phyloP scores from a whole-genome alignment of 768 basidiomycete genomes.

The Trametes coccinea region DNA sequence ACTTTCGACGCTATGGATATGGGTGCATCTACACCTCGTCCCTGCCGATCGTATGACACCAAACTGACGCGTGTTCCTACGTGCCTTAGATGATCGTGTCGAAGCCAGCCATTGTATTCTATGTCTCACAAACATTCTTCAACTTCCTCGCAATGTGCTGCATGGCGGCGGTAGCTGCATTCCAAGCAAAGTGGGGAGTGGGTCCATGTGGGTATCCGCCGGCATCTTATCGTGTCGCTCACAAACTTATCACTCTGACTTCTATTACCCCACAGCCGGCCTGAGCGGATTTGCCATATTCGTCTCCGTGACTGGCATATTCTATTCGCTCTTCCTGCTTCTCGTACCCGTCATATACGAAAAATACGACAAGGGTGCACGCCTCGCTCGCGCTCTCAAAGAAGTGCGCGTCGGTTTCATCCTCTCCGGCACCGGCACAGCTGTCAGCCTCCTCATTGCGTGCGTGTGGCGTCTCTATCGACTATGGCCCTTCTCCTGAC shows the following conservation, averaged over 20 bases:
- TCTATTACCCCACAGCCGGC: conserved; percentile 58
- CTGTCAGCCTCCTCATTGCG: conserved; percentile 74
- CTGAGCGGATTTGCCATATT: conserved; percentile 86
- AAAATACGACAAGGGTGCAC: conserved; percentile 79
- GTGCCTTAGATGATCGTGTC: conserved; percentile 77
- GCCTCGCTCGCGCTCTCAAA: conserved; percentile 77
- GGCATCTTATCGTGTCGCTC: not conserved
- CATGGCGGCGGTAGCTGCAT: conserved; percentile 84
- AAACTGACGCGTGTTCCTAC: conserved; percentile 24
- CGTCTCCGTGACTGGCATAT: conserved; percentile 68
- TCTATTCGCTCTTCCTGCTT: conserved; percentile 73
- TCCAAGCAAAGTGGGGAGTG: conserved; percentile 82
- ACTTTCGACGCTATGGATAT: conserved; percentile 66
- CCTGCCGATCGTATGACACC: conserved; percentile 10
- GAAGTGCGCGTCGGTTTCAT: conserved; percentile 86
- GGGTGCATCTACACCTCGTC: conserved; percentile 45
- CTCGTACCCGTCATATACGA: conserved; percentile 78
- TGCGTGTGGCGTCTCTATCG: conserved; percentile 43
- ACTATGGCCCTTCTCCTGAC: conserved; percentile 8
- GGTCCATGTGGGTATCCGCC: conserved; percentile 72
- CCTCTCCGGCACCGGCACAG: conserved; percentile 68
- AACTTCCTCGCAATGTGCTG: conserved; percentile 91
- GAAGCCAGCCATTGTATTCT: conserved; percentile 77
- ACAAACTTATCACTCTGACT: not conserved
- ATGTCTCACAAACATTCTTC: conserved; percentile 84